Evolutionary conservation across 768 basidiomycete genomes (phyloP).

Genomic region (Psilocybe sp.): DNA sequence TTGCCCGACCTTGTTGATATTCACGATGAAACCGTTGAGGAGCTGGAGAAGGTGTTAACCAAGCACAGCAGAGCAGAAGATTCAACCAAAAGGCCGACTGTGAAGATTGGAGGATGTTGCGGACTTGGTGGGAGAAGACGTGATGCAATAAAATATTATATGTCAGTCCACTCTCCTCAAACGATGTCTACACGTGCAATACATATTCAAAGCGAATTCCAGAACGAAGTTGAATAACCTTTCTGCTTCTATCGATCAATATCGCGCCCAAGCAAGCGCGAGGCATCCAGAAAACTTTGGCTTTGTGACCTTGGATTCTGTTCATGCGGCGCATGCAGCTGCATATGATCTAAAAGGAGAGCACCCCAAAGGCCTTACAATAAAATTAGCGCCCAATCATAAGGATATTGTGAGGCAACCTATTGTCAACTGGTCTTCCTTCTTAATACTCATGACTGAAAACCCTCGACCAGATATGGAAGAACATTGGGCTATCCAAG

Average conservation of each 20-base stretch:
- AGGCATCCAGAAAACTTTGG: constrained; percentile 72
- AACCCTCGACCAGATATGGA: constrained; percentile 56
- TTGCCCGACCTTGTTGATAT: constrained; percentile 77
- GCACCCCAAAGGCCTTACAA: constrained; percentile 58
- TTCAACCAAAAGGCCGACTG: constrained; percentile 50
- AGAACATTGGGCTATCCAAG: constrained; percentile 62
- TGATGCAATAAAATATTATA: constrained; percentile 56
- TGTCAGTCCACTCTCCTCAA: constrained; percentile 11
- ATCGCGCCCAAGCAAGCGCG: constrained; percentile 54
- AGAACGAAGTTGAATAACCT: constrained; percentile 37
- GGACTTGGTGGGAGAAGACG: constrained; percentile 68
- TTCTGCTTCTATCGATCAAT: constrained; percentile 55
- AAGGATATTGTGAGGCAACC: constrained; percentile 26
- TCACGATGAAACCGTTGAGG: constrained; percentile 73
- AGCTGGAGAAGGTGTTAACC: constrained; percentile 73
- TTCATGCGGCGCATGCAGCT: constrained; percentile 70
- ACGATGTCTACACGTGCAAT: not conserved
- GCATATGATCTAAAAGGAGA: constrained; percentile 57
- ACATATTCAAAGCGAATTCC: not conserved
- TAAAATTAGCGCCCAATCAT: constrained; percentile 67
- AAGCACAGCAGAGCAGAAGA: constrained; percentile 68
- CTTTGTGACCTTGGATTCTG: constrained; percentile 71
- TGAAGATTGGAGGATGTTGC: constrained; percentile 63
- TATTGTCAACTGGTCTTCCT: not conserved
- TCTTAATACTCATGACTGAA: not conserved